Conservation (phyloP, 2,329 filamentous ascomycete genomes). For the Colletotrichum tropicale region DNA sequence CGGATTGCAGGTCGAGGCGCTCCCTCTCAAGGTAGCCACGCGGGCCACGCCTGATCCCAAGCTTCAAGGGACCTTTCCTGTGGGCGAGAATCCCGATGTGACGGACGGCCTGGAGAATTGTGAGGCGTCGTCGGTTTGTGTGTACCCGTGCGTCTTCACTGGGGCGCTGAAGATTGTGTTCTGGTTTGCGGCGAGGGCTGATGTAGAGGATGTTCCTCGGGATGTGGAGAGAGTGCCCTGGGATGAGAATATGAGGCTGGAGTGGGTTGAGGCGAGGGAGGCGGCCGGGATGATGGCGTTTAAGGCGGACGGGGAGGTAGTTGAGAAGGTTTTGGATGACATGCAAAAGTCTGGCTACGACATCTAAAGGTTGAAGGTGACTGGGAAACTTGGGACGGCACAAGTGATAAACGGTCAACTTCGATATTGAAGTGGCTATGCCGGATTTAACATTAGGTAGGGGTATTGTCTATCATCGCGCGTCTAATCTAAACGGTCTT, state of each 20-base stretch:
- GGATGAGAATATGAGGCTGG: background rate
- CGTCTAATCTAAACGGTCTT: conserved; percentile 13
- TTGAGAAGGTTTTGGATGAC: background rate
- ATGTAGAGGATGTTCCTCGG: conserved; percentile 27
- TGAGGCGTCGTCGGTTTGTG: conserved; percentile 38
- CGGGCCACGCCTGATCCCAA: background rate
- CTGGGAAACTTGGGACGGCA: background rate
- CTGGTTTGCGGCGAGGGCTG: conserved; percentile 38
- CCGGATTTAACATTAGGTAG: background rate
- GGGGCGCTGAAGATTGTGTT: conserved; percentile 40
- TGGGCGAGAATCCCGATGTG: background rate
- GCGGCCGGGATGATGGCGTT: conserved; percentile 23
- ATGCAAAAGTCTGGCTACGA: background rate
- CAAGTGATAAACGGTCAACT: background rate
- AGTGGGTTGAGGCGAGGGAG: conserved; percentile 25
- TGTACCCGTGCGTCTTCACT: conserved; percentile 37
- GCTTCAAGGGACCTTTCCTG: background rate
- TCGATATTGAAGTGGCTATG: background rate
- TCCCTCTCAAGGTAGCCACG: background rate
- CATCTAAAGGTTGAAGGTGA: background rate
- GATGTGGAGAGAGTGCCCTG: conserved; percentile 28
- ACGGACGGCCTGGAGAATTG: background rate
- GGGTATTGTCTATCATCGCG: background rate
- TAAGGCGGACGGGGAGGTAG: background rate
- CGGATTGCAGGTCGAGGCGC: conserved; percentile 25